Evolutionary conservation across 164 flowering plant genomes (phyloP).

Genomic region (Liquidambar formosana): DNA sequence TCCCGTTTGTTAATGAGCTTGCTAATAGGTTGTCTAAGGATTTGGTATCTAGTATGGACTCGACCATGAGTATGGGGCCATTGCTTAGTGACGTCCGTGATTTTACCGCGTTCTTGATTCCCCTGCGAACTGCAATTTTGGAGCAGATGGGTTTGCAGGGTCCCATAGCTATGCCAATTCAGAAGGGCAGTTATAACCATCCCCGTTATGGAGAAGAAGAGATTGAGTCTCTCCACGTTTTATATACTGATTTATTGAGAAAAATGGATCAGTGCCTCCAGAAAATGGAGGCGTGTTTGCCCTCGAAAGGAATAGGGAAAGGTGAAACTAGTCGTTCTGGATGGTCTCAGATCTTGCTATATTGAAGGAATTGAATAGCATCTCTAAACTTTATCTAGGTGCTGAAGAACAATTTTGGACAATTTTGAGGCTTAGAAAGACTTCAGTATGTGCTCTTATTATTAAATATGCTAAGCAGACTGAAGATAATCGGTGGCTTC

Average conservation of each 20-base stretch:
- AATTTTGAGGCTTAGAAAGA: constrained; percentile 45
- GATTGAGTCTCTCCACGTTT: constrained; percentile 39
- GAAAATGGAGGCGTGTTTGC: constrained; percentile 42
- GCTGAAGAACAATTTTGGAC: constrained; percentile 46
- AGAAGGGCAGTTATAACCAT: constrained; percentile 15
- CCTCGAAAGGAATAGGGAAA: constrained; percentile 22
- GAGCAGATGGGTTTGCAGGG: constrained; percentile 27
- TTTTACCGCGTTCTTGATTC: constrained; percentile 53
- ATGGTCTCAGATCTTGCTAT: constrained; percentile 59
- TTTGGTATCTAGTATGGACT: constrained; percentile 29
- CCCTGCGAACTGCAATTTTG: constrained; percentile 39
- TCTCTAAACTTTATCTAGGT: constrained; percentile 55
- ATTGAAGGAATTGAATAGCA: constrained; percentile 56
- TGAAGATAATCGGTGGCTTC: constrained; percentile 80
- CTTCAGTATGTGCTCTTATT: constrained; percentile 47
- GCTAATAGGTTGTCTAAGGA: constrained; percentile 39
- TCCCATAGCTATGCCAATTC: constrained; percentile 31
- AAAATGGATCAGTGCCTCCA: constrained; percentile 47
- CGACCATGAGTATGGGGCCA: constrained; percentile 8
- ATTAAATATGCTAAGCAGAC: constrained; percentile 44
- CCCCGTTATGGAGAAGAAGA: constrained; percentile 43
- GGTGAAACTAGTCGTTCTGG: constrained; percentile 19
- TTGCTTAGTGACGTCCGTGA: constrained; percentile 45
- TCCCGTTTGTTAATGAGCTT: constrained; percentile 69
- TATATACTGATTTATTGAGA: constrained; percentile 40